A percentile compares a stretch with the other conserved stretches of the same genome.
Evolutionary conservation across 2,329 filamentous ascomycete species (phyloP).

Genomic region (Colletotrichum echinochloae): DNA sequence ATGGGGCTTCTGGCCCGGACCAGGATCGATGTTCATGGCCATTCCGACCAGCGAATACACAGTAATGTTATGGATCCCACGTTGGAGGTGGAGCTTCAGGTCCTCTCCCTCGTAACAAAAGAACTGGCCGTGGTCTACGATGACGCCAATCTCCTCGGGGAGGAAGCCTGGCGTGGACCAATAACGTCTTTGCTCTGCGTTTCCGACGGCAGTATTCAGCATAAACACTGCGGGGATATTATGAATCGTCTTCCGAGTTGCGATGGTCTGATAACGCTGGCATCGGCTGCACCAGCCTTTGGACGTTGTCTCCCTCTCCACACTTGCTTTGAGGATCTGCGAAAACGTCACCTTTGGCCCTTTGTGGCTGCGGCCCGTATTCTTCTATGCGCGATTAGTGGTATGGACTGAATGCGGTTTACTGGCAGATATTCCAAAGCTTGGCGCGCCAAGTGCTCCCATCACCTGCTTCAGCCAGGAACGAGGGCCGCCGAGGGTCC

Average conservation of each 20-base stretch:
- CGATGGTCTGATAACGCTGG: constrained; percentile 88
- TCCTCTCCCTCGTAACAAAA: constrained; percentile 96
- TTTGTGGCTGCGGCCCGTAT: constrained; percentile 61
- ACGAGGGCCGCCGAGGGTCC: background rate
- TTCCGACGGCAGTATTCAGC: constrained; percentile 83
- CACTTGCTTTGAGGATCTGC: constrained; percentile 89
- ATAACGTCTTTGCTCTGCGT: constrained; percentile 78
- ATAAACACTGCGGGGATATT: constrained; percentile 87
- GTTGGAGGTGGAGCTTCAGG: constrained; percentile 81
- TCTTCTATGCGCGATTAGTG: constrained; percentile 55
- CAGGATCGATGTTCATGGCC: constrained; percentile 89
- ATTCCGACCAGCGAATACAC: constrained; percentile 94
- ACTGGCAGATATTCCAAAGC: background rate
- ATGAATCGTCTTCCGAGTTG: constrained; percentile 86
- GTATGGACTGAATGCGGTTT: background rate
- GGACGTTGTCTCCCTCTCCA: constrained; percentile 89
- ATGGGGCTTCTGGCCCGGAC: constrained; percentile 87
- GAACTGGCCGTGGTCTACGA: constrained; percentile 90
- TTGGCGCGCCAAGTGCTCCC: background rate
- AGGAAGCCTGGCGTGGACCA: constrained; percentile 94
- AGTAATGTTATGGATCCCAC: constrained; percentile 82
- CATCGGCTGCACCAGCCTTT: constrained; percentile 95
- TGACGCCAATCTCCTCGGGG: constrained; percentile 92
- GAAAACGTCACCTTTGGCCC: constrained; percentile 78
- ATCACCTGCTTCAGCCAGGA: constrained; percentile 40